phyloP scores from a whole-genome alignment of 257 asterid species.

The Forsythia suspensa region DNA sequence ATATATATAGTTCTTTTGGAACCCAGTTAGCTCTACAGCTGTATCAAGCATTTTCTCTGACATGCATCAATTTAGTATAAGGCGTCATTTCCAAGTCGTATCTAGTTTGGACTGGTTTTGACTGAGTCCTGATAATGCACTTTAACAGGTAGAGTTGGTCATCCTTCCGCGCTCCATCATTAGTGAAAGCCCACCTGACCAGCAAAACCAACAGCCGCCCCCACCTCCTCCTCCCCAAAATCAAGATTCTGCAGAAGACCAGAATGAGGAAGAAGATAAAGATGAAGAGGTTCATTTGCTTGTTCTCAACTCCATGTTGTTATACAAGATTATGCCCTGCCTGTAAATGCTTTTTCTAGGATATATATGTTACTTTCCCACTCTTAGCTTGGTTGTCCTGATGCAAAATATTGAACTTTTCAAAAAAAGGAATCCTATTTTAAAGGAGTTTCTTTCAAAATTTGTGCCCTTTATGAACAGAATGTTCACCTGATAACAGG shows the following conservation, averaged over 20 bases:
- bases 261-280: slow-evolving; percentile 62
- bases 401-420: background rate
- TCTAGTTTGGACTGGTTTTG: background rate
- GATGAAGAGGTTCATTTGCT: slow-evolving; percentile 56
- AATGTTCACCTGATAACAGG: slow-evolving; percentile 41
- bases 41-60: background rate
- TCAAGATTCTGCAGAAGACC: slow-evolving; percentile 74
- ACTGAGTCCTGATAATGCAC: slow-evolving; percentile 18
- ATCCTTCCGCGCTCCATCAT: slow-evolving; percentile 78
- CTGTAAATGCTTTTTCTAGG: background rate
- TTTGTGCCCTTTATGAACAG: slow-evolving; percentile 11
- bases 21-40: slow-evolving; percentile 1
- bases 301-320: background rate
- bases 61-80: background rate
- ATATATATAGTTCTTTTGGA: background rate
- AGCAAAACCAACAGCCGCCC: slow-evolving; percentile 56
- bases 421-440: slow-evolving; percentile 2
- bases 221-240: slow-evolving; percentile 84
- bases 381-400: background rate
- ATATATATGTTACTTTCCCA: slow-evolving; percentile 1
- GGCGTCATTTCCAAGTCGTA: background rate
- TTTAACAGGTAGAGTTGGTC: slow-evolving; percentile 73
- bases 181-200: slow-evolving; percentile 73
- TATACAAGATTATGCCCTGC: background rate
- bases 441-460: background rate